Percentiles rank a stretch among this genome's conserved stretches.
These are phyloP conservation scores for Penicillium hesseltinei DNA, from an alignment of 2,329 filamentous ascomycete species.

Conservation along the genomic window DNA sequence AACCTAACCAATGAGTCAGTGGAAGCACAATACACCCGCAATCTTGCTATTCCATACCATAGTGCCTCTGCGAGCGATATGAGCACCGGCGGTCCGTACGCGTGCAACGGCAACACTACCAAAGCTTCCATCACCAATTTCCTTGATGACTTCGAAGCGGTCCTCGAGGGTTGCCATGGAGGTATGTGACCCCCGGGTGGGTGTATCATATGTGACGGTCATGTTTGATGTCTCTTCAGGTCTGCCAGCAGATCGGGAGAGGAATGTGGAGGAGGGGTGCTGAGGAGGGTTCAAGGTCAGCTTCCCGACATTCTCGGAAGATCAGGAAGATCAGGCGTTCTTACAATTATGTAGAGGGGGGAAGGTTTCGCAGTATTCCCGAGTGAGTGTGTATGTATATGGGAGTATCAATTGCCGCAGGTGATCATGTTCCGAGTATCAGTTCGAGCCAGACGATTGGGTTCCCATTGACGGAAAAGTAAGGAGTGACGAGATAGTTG, in stretches of 20 bases:
- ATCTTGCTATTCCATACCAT: conserved; percentile 63
- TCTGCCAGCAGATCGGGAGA: conserved; percentile 44
- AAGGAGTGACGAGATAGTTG: conserved; percentile 28
- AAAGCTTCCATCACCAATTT: conserved; percentile 98
- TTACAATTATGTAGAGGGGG: conserved; percentile 20
- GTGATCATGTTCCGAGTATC: conserved; percentile 33
- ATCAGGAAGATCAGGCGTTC: not conserved
- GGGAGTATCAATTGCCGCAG: conserved; percentile 25
- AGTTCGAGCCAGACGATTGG: conserved; percentile 20
- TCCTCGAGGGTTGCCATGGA: conserved; percentile 70
- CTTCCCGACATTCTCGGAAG: not conserved
- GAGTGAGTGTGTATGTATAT: conserved; percentile 15
- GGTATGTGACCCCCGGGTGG: conserved; percentile 60
- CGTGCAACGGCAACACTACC: conserved; percentile 91
- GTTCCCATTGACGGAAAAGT: conserved; percentile 28
- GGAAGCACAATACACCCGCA: conserved; percentile 3
- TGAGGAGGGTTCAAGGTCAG: conserved; percentile 7
- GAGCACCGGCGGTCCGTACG: conserved; percentile 85
- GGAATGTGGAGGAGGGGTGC: conserved; percentile 8
- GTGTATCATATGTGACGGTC: conserved; percentile 74
- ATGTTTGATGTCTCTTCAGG: conserved; percentile 53
- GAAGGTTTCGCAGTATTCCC: conserved; percentile 8
- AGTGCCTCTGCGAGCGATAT: conserved; percentile 83
- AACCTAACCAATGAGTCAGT: conserved; percentile 58
- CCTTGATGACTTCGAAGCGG: conserved; percentile 93